Evolutionary conservation across 192 early-diverging fungal species (phyloP).

Genomic region (Mortierella antarctica): DNA sequence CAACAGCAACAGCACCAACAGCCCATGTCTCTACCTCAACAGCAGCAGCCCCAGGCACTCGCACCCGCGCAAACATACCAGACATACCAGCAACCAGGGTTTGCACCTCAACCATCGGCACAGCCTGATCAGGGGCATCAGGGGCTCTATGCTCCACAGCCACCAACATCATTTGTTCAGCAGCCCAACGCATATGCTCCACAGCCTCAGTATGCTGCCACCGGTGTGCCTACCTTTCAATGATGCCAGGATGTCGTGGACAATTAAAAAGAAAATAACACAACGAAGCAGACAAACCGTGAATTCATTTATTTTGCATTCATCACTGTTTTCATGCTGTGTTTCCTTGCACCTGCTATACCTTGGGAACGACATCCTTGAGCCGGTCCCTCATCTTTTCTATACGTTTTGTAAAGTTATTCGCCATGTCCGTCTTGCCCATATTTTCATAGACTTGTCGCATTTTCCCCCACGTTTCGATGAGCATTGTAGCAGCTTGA

Average conservation of each 20-base stretch:
- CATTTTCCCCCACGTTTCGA: conserved; percentile 24
- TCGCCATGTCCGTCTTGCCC: conserved; percentile 38
- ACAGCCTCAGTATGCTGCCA: conserved; percentile 27
- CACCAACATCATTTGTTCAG: conserved; percentile 13
- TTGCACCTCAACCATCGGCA: not conserved
- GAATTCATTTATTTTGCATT: not conserved
- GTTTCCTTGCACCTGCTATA: not conserved
- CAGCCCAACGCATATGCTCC: conserved; percentile 24
- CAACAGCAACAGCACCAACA: conserved; percentile 37
- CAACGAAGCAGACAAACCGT: too few relatives aligned
- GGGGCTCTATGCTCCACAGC: conserved; percentile 9
- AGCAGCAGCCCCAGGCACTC: conserved; percentile 6
- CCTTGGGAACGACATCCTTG: not conserved
- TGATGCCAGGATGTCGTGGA: not conserved
- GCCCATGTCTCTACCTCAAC: too few relatives aligned
- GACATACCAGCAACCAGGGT: conserved; percentile 10
- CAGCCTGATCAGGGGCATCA: conserved; percentile 3
- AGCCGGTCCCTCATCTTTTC: conserved; percentile 25
- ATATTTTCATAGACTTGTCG: conserved; percentile 34
- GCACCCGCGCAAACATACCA: too few relatives aligned
- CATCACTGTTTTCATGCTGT: not conserved
- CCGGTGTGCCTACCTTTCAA: conserved; percentile 21
- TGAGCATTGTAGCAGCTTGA: conserved; percentile 2
- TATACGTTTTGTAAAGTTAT: conserved; percentile 26
- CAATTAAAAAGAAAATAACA: conserved; percentile 3